These are phyloP conservation scores for Podila clonocystis DNA, from an alignment of 192 early-diverging fungal genomes.

Conservation along the genomic window DNA sequence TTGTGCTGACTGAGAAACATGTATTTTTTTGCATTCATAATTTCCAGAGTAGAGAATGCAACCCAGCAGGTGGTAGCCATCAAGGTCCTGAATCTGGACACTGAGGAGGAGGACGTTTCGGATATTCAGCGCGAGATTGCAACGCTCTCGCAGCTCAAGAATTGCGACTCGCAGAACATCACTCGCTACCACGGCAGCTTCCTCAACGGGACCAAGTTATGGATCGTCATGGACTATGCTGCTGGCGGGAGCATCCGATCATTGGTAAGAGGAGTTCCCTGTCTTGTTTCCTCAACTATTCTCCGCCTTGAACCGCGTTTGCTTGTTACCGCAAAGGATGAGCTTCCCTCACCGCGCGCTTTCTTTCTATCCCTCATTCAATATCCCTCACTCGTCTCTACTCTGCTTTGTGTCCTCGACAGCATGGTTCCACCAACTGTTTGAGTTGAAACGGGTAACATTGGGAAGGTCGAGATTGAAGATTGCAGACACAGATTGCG, in stretches of 20 bases:
- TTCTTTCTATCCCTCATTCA: too few species aligned
- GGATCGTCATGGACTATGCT: constrained; percentile 99
- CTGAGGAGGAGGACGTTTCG: constrained; percentile 93
- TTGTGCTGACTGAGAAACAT: background rate
- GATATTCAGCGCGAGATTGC: constrained; percentile 96
- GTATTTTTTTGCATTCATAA: background rate
- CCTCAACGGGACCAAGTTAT: constrained; percentile 91
- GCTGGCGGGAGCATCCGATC: constrained; percentile 91
- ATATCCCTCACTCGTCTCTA: too few species aligned
- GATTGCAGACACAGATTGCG: too few species aligned
- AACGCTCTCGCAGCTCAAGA: constrained; percentile 84
- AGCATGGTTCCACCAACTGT: too few species aligned
- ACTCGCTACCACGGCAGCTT: constrained; percentile 94
- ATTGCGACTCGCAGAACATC: constrained; percentile 88
- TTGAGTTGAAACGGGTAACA: too few species aligned
- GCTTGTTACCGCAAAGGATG: too few species aligned
- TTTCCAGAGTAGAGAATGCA: constrained; percentile 71
- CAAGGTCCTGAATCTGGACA: constrained; percentile 98
- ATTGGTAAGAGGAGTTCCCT: constrained; percentile 60
- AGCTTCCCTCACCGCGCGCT: too few species aligned
- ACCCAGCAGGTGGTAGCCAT: constrained; percentile 91
- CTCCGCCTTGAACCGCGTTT: background rate
- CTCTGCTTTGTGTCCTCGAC: too few species aligned
- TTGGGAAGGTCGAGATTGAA: too few species aligned
- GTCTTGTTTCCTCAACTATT: background rate